A percentile compares a stretch with the other conserved stretches of the same genome.
Evolutionary conservation across 768 basidiomycete species (phyloP).

Genomic region (Leccinum broughii): DNA sequence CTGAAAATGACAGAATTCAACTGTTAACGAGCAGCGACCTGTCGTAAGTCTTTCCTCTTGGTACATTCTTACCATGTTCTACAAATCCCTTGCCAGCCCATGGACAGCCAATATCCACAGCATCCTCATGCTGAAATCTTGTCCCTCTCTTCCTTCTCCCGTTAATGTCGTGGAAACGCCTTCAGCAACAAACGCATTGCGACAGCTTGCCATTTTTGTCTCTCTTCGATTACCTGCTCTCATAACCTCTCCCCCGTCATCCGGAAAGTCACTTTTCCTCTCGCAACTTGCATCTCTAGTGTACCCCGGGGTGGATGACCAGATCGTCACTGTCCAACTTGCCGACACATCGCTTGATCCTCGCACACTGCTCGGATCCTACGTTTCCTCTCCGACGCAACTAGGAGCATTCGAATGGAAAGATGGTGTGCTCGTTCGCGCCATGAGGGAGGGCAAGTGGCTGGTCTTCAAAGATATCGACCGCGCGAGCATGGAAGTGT

Average conservation of each 20-base stretch:
- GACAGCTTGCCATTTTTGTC: slow-evolving; percentile 59
- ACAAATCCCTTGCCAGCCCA: slow-evolving; percentile 42
- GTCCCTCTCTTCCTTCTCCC: slow-evolving; percentile 24
- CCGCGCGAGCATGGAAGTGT: slow-evolving; percentile 83
- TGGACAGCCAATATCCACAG: slow-evolving; percentile 64
- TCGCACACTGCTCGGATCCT: slow-evolving; percentile 89
- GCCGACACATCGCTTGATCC: slow-evolving; percentile 96
- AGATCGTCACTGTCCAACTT: slow-evolving; percentile 84
- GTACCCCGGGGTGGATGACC: slow-evolving; percentile 57
- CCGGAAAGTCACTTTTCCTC: slow-evolving; percentile 83
- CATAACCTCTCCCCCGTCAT: slow-evolving; percentile 81
- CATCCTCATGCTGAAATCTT: slow-evolving; percentile 58
- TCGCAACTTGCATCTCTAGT: slow-evolving; percentile 71
- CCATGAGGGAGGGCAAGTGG: slow-evolving; percentile 91
- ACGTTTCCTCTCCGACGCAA: slow-evolving; percentile 79
- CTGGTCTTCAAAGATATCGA: slow-evolving; percentile 93
- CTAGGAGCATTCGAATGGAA: slow-evolving; percentile 96
- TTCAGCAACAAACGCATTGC: slow-evolving; percentile 58
- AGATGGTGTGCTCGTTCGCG: slow-evolving; percentile 88
- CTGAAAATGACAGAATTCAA: slow-evolving; percentile 34
- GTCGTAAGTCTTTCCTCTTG: slow-evolving; percentile 43
- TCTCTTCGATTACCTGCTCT: slow-evolving; percentile 77
- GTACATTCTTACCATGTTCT: slow-evolving; percentile 12
- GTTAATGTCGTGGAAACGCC: slow-evolving; percentile 62
- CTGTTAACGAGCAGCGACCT: slow-evolving; percentile 49